Percentiles rank a stretch among this genome's conserved stretches.
Conservation (phyloP, 176 grass and related monocot species). For the Triticum turgidum region DNA sequence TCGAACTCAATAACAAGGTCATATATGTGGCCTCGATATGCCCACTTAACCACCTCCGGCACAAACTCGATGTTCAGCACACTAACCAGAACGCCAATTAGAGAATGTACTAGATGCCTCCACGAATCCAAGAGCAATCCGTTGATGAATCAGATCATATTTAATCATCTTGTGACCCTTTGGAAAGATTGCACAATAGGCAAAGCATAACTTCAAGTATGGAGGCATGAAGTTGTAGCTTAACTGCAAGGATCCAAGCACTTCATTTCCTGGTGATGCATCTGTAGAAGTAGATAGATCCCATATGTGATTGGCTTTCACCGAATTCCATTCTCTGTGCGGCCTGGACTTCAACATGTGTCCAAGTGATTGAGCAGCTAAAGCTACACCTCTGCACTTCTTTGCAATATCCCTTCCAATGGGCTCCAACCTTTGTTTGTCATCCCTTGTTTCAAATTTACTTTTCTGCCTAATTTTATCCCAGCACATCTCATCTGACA, state of each 20-base stretch:
- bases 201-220: slow-evolving; percentile 16
- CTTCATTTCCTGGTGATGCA: background rate
- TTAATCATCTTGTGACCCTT: background rate
- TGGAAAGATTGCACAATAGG: slow-evolving; percentile 22
- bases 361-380: slow-evolving; percentile 26
- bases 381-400: slow-evolving; percentile 10
- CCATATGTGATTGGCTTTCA: background rate
- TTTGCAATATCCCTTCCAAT: background rate
- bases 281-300: too few species aligned
- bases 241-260: background rate
- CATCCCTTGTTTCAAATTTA: too few species aligned
- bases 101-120: background rate
- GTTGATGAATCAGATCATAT: slow-evolving; percentile 28
- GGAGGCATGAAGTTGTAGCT: background rate
- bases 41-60: too few species aligned
- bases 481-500: too few species aligned
- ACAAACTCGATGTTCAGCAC: too few species aligned
- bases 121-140: slow-evolving; percentile 16
- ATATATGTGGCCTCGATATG: too few species aligned
- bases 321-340: background rate
- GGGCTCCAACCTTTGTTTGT: too few species aligned
- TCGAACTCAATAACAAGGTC: too few species aligned
- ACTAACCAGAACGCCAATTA: too few species aligned
- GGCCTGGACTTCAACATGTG: background rate
- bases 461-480: too few species aligned